Base-by-base conservation (phyloP, 345 rosid genomes). In the Lumnitzera racemosa region DNA sequence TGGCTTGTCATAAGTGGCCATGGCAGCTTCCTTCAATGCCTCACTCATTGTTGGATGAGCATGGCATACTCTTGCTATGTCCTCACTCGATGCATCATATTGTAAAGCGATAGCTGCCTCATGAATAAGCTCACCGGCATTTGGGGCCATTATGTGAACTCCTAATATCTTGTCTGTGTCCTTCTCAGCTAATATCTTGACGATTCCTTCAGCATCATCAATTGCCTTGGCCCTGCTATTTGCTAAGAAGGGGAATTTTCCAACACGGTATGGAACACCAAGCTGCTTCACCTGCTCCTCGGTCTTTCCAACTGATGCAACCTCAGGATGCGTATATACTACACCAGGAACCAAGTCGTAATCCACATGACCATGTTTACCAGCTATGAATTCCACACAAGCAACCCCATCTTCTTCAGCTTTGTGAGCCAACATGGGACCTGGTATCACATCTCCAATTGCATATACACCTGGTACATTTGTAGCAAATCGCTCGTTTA, bases 31-130 rank as follows among this genome's bases (percentile, higher is more conserved):
- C 91, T 95, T 95, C 78, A 95, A 59, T 29, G 97, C 99, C 71
- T 95, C 99, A 48, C 99, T 95, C 99, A 95, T 84, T 16, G 99
- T 95, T 15, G 99, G 99, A 64, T 88, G 99, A 31, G 99, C 99
- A 52, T 90, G 99, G 79, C 99, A 95, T 50, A 90, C 92, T 4
- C 96, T 89, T 15, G 97, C 96, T 12, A 95, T 95, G 72, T 90
- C 99, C 82, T 88, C 97, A 14, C 99, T 95, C 0, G 83, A 55
- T 47, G 99, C 97, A 70, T 78, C 99, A 62, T 90, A 90, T 48
- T 85, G 70, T 67, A 95, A 76, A 29, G 99, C 99, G 20, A 95
- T 60, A 31, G 70, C 96, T 8, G 99, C 99, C 79, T 90, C 99
- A 3, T 95, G 99, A 65, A 95, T 95, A 68, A 95, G 80, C 76